These are phyloP conservation scores for Sugiyamaella smithiae DNA, from an alignment of 805 yeast genomes.

Conservation along the genomic window DNA sequence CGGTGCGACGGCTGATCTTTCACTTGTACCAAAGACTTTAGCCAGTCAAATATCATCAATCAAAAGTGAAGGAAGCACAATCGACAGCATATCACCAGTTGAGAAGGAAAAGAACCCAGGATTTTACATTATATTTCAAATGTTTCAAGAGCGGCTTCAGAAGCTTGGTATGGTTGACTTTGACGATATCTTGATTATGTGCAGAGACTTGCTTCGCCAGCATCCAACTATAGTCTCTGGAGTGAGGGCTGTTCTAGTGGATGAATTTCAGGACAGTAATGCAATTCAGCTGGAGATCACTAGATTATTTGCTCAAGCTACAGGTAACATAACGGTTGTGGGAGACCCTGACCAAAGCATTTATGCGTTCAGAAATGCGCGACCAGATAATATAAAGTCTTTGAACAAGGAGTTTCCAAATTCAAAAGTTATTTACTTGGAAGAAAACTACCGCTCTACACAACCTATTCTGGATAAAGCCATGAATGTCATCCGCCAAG, in stretches of 20 bases:
- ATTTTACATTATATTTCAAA: constrained; percentile 5
- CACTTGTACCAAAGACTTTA: background rate
- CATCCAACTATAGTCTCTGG: constrained; percentile 46
- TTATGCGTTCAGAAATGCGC: constrained; percentile 83
- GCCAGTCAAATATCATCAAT: constrained; percentile 5
- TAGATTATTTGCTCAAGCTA: constrained; percentile 44
- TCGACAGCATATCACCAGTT: background rate
- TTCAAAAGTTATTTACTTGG: constrained; percentile 42
- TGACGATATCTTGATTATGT: constrained; percentile 70
- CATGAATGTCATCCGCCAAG: constrained; percentile 62
- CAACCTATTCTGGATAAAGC: constrained; percentile 61
- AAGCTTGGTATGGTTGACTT: constrained; percentile 59
- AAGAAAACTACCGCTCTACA: constrained; percentile 81
- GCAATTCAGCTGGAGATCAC: constrained; percentile 69
- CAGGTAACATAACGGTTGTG: constrained; percentile 64
- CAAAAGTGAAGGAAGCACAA: constrained; percentile 3
- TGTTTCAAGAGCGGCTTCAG: constrained; percentile 50
- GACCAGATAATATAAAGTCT: constrained; percentile 66
- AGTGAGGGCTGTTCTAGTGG: constrained; percentile 74
- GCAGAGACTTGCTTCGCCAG: constrained; percentile 48
- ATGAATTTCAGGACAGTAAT: constrained; percentile 94
- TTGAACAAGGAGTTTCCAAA: constrained; percentile 36
- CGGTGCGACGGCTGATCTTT: background rate
- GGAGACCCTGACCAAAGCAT: constrained; percentile 98
- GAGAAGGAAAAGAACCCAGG: background rate